Evolutionary conservation across 164 flowering plant species (phyloP).

Genomic region (Brasenia schreberi): DNA sequence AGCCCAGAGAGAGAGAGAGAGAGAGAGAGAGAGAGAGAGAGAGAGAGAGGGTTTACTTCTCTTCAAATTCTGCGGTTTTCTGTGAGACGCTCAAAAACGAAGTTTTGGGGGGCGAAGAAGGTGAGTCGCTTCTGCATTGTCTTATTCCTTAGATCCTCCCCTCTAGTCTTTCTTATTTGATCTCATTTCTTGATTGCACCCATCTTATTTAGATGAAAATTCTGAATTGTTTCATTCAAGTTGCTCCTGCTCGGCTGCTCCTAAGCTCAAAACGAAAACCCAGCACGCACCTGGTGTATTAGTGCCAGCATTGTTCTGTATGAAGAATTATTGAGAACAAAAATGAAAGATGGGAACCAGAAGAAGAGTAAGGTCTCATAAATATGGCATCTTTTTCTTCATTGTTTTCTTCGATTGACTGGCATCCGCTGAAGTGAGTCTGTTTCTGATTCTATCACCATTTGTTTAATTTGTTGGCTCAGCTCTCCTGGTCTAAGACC

Average conservation of each 20-base stretch:
- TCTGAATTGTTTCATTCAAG: slow-evolving; percentile 1
- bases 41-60: slow-evolving; percentile 39
- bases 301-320: slow-evolving; percentile 16
- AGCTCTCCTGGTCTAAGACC: slow-evolving; percentile 85
- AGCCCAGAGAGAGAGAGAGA: background rate
- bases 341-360: slow-evolving; percentile 78
- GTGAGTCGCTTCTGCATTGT: slow-evolving; percentile 7
- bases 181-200: slow-evolving; percentile 8
- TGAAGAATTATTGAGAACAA: slow-evolving; percentile 42
- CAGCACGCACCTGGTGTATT: slow-evolving; percentile 2
- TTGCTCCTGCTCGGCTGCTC: background rate
- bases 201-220: slow-evolving; percentile 6
- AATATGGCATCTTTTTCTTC: background rate
- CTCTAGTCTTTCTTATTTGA: slow-evolving; percentile 10
- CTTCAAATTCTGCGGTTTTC: slow-evolving; percentile 69
- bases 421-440: background rate
- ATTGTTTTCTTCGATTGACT: background rate
- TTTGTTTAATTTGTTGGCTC: slow-evolving; percentile 7
- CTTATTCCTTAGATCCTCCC: slow-evolving; percentile 8
- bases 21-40: background rate
- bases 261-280: slow-evolving; percentile 1
- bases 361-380: slow-evolving; percentile 83
- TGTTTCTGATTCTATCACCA: background rate
- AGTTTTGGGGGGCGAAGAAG: slow-evolving; percentile 23
- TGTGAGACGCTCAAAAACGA: slow-evolving; percentile 24